Base-by-base conservation (phyloP, 768 basidiomycete genomes). In the Hypholoma sublateritium region DNA sequence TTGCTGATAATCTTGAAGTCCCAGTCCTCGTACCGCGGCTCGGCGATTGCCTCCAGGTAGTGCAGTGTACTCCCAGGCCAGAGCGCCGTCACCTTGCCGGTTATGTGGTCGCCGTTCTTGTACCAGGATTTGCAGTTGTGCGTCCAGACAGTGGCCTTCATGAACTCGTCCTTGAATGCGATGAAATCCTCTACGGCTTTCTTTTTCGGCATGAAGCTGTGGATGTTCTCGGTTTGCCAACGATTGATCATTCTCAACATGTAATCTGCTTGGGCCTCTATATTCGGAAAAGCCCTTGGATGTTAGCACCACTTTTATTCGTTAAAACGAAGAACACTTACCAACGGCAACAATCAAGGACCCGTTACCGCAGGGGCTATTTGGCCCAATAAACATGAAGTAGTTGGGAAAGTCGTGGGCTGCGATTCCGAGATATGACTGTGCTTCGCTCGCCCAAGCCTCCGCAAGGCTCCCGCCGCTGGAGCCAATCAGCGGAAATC, bases 21-120 rank as follows among this genome's bases (percentile, higher is more conserved):
- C 64, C 68, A 72, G 41, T 71, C 69, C 19, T 71, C 69, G 47
- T 69, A 72, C 12, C 70, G 60, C 21, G 66, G 64, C 6, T 70
- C 65, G 5, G 59, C 59, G 6, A 71, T 58, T 0, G 69, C 65
- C 53, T 72, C 69, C 43, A 71, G 55, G 35, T 70, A 70, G 42
- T 71, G 71, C 50, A 69, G 47, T 4, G 67, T 66, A 56, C 71
- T 72, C 16, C 70, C 72, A 1, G 67, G 67, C 70, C 70, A 70
- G 11, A 71, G 52, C 1, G 69, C 70, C 2, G 59, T 67, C 21
- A 71, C 61, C 34, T 69, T 71, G 1, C 70, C 70, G 1, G 65
- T 59, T 1, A 51, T 37, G 22, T 57, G 55, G 36, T 56, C 39
- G 13, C 39, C 45, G 37, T 32, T 50, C 58, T 72, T 71, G 66